Percentiles rank a stretch among this genome's conserved stretches.
Evolutionary conservation across 345 rosid species (phyloP).

Genomic region (Boechera retrofracta): DNA sequence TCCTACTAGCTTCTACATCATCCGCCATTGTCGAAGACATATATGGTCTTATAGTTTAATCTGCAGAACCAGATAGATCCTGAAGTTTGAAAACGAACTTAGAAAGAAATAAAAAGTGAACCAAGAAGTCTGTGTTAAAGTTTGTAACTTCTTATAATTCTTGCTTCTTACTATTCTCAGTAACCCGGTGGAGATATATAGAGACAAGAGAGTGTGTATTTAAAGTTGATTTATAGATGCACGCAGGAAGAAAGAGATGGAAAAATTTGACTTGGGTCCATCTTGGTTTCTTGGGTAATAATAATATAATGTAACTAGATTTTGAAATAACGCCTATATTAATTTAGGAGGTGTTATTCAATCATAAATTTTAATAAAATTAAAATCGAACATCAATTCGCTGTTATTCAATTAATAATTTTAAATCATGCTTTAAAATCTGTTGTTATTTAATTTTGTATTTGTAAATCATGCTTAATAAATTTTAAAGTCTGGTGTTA

Average conservation of each 20-base stretch:
- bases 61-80: neutral
- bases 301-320: too few relatives aligned
- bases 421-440: too few relatives aligned
- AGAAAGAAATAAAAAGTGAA: neutral
- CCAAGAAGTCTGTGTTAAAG: neutral
- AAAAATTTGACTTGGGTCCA: conserved; percentile 14
- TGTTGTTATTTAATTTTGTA: too few relatives aligned
- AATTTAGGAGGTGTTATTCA: neutral
- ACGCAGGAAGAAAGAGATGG: neutral
- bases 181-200: neutral
- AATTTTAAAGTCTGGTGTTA: too few relatives aligned
- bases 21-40: conserved; percentile 49
- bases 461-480: too few relatives aligned
- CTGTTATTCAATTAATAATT: too few relatives aligned
- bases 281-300: neutral
- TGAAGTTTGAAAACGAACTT: neutral
- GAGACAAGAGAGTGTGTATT: conserved; percentile 3
- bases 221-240: conserved; percentile 1
- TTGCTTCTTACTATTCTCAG: neutral
- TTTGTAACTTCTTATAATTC: neutral
- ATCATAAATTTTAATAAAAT: too few relatives aligned
- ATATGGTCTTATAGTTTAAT: neutral
- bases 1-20: conserved; percentile 26
- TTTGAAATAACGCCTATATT: neutral
- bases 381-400: too few relatives aligned